Evolutionary conservation across 345 rosid genomes (phyloP).

Genomic region (Reutealis trisperma): DNA sequence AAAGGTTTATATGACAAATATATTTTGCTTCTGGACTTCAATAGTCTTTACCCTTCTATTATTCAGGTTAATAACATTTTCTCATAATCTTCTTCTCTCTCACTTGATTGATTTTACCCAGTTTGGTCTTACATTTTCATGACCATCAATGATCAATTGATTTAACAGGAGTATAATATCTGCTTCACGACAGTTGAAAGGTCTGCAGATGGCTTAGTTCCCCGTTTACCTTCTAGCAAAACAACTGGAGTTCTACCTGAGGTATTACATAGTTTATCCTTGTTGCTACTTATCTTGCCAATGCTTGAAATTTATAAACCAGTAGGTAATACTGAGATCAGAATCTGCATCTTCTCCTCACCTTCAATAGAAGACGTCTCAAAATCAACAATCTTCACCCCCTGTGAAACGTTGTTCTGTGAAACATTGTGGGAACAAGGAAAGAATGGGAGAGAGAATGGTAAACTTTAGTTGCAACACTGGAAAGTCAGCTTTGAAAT

Average conservation of each 20-base stretch:
- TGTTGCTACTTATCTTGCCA: slow-evolving; percentile 1
- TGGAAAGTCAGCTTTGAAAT: neutral
- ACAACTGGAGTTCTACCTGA: slow-evolving; percentile 86
- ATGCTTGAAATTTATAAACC: neutral
- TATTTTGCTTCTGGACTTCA: slow-evolving; percentile 92
- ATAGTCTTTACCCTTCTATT: slow-evolving; percentile 97
- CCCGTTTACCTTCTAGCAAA: slow-evolving; percentile 67
- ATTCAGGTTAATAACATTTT: slow-evolving; percentile 69
- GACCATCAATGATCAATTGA: slow-evolving; percentile 18
- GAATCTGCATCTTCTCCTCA: neutral
- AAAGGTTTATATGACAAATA: slow-evolving; percentile 92
- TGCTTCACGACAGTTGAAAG: slow-evolving; percentile 95
- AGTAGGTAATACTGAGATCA: neutral
- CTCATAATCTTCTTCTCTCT: slow-evolving; percentile 13
- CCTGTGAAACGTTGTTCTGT: neutral
- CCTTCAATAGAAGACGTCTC: neutral
- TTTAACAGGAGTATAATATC: slow-evolving; percentile 86
- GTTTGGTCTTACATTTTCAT: neutral
- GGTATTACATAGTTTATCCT: slow-evolving; percentile 44
- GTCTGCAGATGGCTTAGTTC: slow-evolving; percentile 69
- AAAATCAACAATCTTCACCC: no score
- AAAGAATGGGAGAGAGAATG: no score
- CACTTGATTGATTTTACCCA: neutral
- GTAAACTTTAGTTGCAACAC: neutral
- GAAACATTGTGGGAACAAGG: neutral